Evolutionary conservation across 768 basidiomycete genomes (phyloP), one percentile per base, ranked within the genome.

Genomic region (Mycena rebaudengoi): DNA sequence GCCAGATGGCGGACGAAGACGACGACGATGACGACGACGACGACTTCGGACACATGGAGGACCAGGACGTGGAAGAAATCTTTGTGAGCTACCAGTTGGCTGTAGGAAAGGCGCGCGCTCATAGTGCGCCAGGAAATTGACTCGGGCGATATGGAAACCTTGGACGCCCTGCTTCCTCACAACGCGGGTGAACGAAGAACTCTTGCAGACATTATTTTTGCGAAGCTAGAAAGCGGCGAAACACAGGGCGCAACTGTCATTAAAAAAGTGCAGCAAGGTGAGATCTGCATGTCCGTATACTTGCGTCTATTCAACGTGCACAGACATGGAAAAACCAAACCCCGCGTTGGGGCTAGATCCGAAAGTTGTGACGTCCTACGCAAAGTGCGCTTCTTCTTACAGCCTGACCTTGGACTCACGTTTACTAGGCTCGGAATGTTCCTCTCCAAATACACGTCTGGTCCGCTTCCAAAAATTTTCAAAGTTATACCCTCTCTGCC

Each of bases 401-500:
- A 58, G 20, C 14, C 32, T 28, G 35, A 18, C 49, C 37, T 18
- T 55, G 30, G 40, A 51, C 45, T 57, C n/a, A 61, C 32, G 62
- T 7, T 7, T 35, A 23, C 37, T 73, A 98, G 97, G 80, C 85
- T 98, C 55, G 98, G 95, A 18, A 77, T 85, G 62, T 88, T 96
- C 64, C 85, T 99, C 30, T 89, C 86, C 41, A 89, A 90, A 58
- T 98, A 99, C 82, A 94, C 92, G 70, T 96, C 96, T 14, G 96
- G 96, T 1, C 90, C 96, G 1, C 85, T 99, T 1, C 98, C 98
- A 29, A 99, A 99, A 79, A 84, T 96, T 4, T 96, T 99, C 88
- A 99, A 99, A 83, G 92, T 99, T 64, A 92, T 99, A 45, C 98
- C 98, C 21, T 92, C 96, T 12, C 88, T 98, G 25, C 92, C 95